A percentile compares a stretch with the other conserved stretches of the same genome.
Conservation (phyloP, 2,329 filamentous ascomycete genomes). For the Phyllosticta paracitricarpa region DNA sequence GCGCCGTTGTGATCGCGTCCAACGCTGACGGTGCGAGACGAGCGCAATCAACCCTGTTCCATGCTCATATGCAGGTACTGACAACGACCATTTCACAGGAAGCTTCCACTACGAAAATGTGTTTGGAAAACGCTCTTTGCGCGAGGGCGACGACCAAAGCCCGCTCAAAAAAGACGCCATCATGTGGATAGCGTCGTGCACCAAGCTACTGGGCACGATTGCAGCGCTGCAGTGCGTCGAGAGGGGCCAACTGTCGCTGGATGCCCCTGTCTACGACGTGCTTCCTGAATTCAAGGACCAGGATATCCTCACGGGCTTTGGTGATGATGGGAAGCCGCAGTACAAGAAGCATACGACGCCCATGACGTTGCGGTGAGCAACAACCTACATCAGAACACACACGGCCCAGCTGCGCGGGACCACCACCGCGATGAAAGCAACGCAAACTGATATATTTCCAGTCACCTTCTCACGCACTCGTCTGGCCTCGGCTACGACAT, state of each 20-base stretch:
- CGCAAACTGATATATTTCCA: slow-evolving; percentile 13
- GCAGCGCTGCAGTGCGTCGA: slow-evolving; percentile 27
- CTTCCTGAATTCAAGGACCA: slow-evolving; percentile 23
- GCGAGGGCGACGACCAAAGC: slow-evolving; percentile 13
- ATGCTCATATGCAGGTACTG: no score
- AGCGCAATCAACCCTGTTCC: not conserved
- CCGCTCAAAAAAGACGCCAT: slow-evolving; percentile 15
- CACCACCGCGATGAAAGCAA: not conserved
- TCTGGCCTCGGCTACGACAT: slow-evolving; percentile 18
- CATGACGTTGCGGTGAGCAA: slow-evolving; percentile 6
- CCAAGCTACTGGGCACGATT: slow-evolving; percentile 29
- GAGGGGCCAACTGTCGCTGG: slow-evolving; percentile 20
- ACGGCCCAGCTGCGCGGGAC: slow-evolving; percentile 1
- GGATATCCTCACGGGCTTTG: slow-evolving; percentile 18
- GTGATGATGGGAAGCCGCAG: slow-evolving; percentile 15
- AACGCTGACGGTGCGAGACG: slow-evolving; percentile 18
- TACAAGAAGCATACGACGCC: slow-evolving; percentile 12
- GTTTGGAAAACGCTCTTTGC: slow-evolving; percentile 24
- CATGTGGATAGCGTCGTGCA: slow-evolving; percentile 31
- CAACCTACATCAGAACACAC: not conserved
- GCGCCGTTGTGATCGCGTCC: slow-evolving; percentile 17
- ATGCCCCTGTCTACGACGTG: slow-evolving; percentile 23
- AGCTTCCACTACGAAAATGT: slow-evolving; percentile 26
- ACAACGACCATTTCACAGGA: slow-evolving; percentile 15
- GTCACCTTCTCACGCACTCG: slow-evolving; percentile 19